Evolutionary conservation across 2,329 filamentous ascomycete genomes (phyloP), one percentile per base, ranked within the genome.

Genomic region (Curvularia verruculosa): DNA sequence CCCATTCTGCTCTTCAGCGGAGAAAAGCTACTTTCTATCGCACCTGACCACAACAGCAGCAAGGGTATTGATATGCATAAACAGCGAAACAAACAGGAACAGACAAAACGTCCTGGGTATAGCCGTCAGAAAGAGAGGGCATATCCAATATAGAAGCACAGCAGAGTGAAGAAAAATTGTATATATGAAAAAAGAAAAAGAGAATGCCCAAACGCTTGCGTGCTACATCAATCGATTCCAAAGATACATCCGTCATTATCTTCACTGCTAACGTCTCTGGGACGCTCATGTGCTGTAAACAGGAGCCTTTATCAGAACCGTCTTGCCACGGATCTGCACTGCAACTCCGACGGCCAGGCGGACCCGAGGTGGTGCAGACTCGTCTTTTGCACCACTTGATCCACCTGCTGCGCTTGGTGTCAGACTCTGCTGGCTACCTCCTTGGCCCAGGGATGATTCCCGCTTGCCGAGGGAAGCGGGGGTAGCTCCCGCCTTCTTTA

Each of bases 251-350:
- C 39, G 39, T 46, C 49, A 31, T 48, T 37, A 49, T 31, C 43
- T 19, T 54, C 28, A 49, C 52, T 15, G 43, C 41, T 8, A 23
- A 18, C 18, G 24, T 43, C 9, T 47, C 34, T 45, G 26, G 13
- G n/a, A 7, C 12, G 12, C 45, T 71, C 61, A 74, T 34, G 71
- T 75, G 65, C 70, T 75, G 63, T 75, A 82, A 12, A 82, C 79
- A 5, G 80, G 80, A 52, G 81, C 80, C 67, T 82, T 82, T 51
- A 80, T 77, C 63, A 83, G 65, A 31, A 83, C 77, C 40, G 75
- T 78, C 61, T 80, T 78, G n/a, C 80, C 79, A 45, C 80, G 75
- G 34, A 83, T 78, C 57, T 77, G 74, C n/a, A 82, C 80, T 7
- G 77, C 75, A 41, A 82, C 71, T 29, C 80, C 80, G 10, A 78